Evolutionary conservation across 1,139 yeast genomes (phyloP), one percentile per base, ranked within the genome.

Genomic region (Debaryomyces singareniensis): DNA sequence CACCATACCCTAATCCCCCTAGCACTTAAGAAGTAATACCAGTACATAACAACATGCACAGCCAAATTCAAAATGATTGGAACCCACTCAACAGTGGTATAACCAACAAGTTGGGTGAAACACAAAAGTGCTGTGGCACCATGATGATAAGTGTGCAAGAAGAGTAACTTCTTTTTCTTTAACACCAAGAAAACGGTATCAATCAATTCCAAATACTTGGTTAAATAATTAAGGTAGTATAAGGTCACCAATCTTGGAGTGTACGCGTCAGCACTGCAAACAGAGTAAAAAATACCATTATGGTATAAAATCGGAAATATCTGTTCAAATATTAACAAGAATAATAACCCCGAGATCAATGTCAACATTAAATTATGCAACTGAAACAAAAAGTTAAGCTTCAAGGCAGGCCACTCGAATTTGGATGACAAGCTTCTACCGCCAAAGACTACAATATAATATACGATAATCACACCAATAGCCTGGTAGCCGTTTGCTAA

Each of bases 1-100:
- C 98, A 91, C 97, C 97, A 89, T 36, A 91, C 96, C 48, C 91
- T 79, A 54, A 89, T 84, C 37, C 96, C 95, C 58, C 95, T 75
- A 12, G 97, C 86, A 44, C 91, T 74, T 50, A 91, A 70, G 74
- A 87, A 89, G 71, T 91, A 91, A 74, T 91, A 91, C 84, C 89
- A 91, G 75, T 91, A 91, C 98, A 91, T 91, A 44, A 91, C 80
- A 30, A 91, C 96, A 54, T 91, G 98, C 29, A 91, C 98, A 35
- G 78, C 84, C 61, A 91, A 70, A 69, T 91, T 91, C 52, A 91
- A 70, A 21, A 79, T 56, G 54, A 91, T 91, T 37, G 95, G 95
- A 31, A 91, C 96, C 96, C 97, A 91, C 44, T 87, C 87, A 40
- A 82, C 94, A 6, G 96, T 75, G 29, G 98, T 91, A 39, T 70